Evolutionary conservation across 305 asterid species (phyloP).

Genomic region (Rubia tinctorum): DNA sequence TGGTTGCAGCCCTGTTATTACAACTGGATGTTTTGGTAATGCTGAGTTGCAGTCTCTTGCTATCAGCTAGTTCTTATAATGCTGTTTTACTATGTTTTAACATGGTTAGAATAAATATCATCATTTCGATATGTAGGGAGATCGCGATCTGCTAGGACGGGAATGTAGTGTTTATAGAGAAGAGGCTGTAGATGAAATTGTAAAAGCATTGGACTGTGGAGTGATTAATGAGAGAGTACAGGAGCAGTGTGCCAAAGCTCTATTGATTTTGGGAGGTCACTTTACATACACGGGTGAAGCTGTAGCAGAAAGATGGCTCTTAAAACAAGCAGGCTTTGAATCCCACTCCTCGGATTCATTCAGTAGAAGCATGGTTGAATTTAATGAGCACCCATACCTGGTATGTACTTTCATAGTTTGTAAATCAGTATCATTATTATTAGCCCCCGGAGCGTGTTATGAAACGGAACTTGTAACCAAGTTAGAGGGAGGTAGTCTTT

Average conservation of each 20-base stretch:
- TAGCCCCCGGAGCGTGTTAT: background rate
- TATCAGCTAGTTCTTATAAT: background rate
- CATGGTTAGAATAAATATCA: background rate
- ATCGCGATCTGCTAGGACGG: too few relatives aligned
- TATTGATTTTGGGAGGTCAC: slow-evolving; percentile 59
- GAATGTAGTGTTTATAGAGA: slow-evolving; percentile 69
- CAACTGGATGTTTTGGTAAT: slow-evolving; percentile 79
- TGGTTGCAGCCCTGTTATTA: slow-evolving; percentile 58
- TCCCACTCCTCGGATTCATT: slow-evolving; percentile 21
- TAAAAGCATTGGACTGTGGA: slow-evolving; percentile 44
- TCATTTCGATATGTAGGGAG: background rate
- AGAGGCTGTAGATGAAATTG: slow-evolving; percentile 65
- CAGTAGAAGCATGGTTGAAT: slow-evolving; percentile 14
- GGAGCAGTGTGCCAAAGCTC: slow-evolving; percentile 55
- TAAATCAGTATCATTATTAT: background rate
- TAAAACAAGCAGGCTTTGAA: slow-evolving; percentile 49
- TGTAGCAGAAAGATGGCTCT: slow-evolving; percentile 52
- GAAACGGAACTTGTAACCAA: background rate
- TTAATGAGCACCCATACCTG: slow-evolving; percentile 20
- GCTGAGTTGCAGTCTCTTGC: background rate
- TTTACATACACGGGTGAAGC: slow-evolving; percentile 73
- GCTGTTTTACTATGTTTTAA: background rate
- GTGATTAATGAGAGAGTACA: slow-evolving; percentile 56
- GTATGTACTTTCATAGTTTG: slow-evolving; percentile 25
- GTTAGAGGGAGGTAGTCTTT: background rate